Percentiles rank a stretch among this genome's conserved stretches.
These are phyloP conservation scores for Danielia reshetovae DNA, from an alignment of 805 yeast genomes.

Conservation along the genomic window DNA sequence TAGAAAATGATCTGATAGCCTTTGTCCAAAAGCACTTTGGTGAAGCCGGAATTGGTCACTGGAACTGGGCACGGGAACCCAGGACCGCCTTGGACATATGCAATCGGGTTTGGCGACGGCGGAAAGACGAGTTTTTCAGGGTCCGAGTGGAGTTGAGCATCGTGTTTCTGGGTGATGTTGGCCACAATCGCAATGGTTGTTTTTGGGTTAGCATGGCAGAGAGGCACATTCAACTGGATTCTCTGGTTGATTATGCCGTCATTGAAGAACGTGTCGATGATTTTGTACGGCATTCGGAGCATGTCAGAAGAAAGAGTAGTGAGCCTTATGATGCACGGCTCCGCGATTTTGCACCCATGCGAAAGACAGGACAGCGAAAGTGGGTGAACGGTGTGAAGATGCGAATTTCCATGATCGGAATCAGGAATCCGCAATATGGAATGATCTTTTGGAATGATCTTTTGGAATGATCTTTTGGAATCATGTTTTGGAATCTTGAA, in stretches of 20 bases:
- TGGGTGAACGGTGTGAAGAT: too few species aligned
- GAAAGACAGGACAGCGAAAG: too few species aligned
- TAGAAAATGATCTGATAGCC: slow-evolving; percentile 44
- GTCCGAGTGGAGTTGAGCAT: slow-evolving; percentile 15
- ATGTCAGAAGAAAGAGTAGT: neutral
- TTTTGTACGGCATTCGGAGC: slow-evolving; percentile 6
- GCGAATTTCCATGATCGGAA: too few species aligned
- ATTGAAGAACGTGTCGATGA: slow-evolving; percentile 14
- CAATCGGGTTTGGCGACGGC: slow-evolving; percentile 30
- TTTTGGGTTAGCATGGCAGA: slow-evolving; percentile 16
- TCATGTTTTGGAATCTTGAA: too few species aligned
- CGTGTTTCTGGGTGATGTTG: slow-evolving; percentile 30
- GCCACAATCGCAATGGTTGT: slow-evolving; percentile 23
- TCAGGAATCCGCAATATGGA: too few species aligned
- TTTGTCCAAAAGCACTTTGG: slow-evolving; percentile 35
- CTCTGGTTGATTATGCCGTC: slow-evolving; percentile 18
- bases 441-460: too few species aligned
- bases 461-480: too few species aligned
- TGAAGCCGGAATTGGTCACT: slow-evolving; percentile 28
- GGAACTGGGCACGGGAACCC: slow-evolving; percentile 46
- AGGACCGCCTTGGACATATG: slow-evolving; percentile 53
- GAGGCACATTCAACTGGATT: slow-evolving; percentile 18
- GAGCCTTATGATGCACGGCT: neutral
- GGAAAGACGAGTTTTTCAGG: slow-evolving; percentile 22
- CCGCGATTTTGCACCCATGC: neutral